Evolutionary conservation across 2,329 filamentous ascomycete genomes (phyloP), one percentile per base, ranked within the genome.

Genomic region (Fusarium sp.): DNA sequence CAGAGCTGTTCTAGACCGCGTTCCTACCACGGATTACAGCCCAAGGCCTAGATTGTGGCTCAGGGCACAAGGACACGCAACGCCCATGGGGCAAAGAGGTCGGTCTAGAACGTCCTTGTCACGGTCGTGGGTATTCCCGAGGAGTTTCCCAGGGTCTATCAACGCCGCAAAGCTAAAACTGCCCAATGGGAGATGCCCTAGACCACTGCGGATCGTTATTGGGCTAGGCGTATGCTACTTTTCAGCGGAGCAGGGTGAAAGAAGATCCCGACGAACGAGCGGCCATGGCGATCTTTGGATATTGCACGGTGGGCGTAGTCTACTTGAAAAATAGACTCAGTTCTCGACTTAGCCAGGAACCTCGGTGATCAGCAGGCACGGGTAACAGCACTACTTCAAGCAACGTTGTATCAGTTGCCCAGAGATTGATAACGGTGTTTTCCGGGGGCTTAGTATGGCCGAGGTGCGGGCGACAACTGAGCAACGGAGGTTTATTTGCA

Each of bases 91-190:
- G 35, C 23, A 27, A 40, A 37, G 22, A 8, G 54, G 61, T 41
- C 61, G 54, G 61, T 41, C 61, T 62, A 62, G 63, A 71, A 48
- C 56, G 54, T 33, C n/a, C 15, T 37, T n/a, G 37, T 46, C 41
- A 13, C 27, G 40, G 46, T 43, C 35, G 41, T 65, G 66, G 66
- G 23, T 73, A 73, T 70, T 73, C 57, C 70, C 70, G 70, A 71
- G 47, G 37, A 55, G 70, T 72, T 73, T 71, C 55, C 69, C 56
- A 65, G 40, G 25, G 32, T 35, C 8, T 35, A 7, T 20, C 13
- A 49, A 37, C 13, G 33, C n/a, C 35, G 35, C 35, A 8, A 22
- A 39, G 13, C 32, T 17, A 11, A 55, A 39, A 10, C 33, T n/a
- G 20, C 32, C 47, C 40, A 65, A 46, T 65, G 14, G 30, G 61